Evolutionary conservation across 306 rosid genomes (phyloP), one percentile per base, ranked within the genome.

Genomic region (Heteromeles arbutifolia): DNA sequence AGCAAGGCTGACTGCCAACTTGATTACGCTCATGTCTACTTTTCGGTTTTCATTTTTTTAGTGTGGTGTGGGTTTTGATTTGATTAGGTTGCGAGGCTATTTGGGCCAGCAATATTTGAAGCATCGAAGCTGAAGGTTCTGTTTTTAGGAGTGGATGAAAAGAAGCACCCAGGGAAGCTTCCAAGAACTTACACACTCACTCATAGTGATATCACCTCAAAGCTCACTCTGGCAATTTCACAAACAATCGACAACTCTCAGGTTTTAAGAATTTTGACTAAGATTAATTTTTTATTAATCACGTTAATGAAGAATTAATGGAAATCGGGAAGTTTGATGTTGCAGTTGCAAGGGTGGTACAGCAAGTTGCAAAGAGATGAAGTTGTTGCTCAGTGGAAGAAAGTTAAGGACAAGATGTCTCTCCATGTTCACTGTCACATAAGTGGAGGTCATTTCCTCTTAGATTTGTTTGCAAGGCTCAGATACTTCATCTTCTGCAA

Each of bases 261-360:
- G 97, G 98, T 5, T 61, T 57, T 4, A 15, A 15, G 21, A 48
- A 48, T 4, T 15, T 15, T 48, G 54, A 48, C 1, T 48, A 1
- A 48, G 6, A 17, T 48, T 5, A 45, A 15, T 48, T 48, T 48
- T 56, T 21, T 25, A 56, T n/a, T 56, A n/a, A 56, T 56, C 9
- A 56, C 4, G 4, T 22, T n/a, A n/a, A 61, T 10, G 11, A 13
- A 14, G 6, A 26, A 61, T 25, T 5, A 11, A 24, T 13, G 65
- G 14, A 26, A 61, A 13, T 5, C 34, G 69, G 80, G 66, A 37
- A 78, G 32, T 31, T 31, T 63, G 76, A 45, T 56, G 50, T 70
- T 84, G 84, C 90, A 95, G 99, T 64, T 95, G 86, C 96, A 95
- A 79, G 99, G 97, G 44, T 95, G 97, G 99, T 92, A 95, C 78